Evolutionary conservation across 768 basidiomycete species (phyloP), one percentile per base, ranked within the genome.

Genomic region (Tylopilus balloui): DNA sequence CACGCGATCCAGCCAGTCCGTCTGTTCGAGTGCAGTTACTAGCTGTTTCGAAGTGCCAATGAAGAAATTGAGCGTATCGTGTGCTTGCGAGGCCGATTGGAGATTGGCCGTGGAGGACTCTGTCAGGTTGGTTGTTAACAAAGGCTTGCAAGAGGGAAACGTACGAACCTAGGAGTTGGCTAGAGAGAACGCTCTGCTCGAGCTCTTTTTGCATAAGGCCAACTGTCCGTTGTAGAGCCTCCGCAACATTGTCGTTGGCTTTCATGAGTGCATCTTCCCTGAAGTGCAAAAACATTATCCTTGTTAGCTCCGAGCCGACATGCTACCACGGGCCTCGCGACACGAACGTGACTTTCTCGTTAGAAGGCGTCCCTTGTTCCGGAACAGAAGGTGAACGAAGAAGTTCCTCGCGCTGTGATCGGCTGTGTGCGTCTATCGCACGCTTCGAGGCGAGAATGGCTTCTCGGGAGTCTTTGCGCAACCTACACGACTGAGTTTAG

Each of bases 1-100:
- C 24, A 96, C 65, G 6, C 94, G 86, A 72, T 99, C 96, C 17
- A 94, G 73, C 82, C 88, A 86, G 73, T 98, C 94, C 14, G 92
- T 80, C 51, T 86, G 85, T 69, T 96, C 90, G 41, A 99, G 82
- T 0, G 85, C 81, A 13, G 85, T 88, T 55, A 98, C 83, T 53
- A 99, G 80, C 23, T 86, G 78, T 59, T 88, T 87, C 3, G 93
- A 95, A 38, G 86, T 83, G 42, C 74, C 72, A 64, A 97, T 80
- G 48, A 94, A 63, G 44, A 75, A 73, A 29, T 76, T 77, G 51
- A 95, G 81, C 4, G 75, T 75, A 60, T 92, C 87, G 59, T 97
- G 92, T 12, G 86, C 80, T 8, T 76, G 69, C 1, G 86, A 86
- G 0, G 94, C 82, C 3, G 86, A 79, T 7, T 76, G 75, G 6